These are phyloP conservation scores for Brasilioporus rufonigricans DNA, from an alignment of 768 basidiomycete species.

Conservation along the genomic window DNA sequence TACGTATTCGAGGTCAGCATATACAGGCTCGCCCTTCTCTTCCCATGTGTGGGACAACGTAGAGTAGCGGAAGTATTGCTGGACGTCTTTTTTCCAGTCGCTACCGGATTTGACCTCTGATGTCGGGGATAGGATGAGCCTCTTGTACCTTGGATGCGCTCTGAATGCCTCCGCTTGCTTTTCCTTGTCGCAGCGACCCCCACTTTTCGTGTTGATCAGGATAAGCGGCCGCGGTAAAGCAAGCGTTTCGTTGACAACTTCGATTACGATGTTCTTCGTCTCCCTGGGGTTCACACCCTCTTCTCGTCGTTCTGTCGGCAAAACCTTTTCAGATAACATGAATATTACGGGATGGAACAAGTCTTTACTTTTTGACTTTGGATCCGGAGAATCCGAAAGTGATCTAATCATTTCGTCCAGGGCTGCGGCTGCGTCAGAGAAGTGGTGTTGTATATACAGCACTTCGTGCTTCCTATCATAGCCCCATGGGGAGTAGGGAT, in stretches of 20 bases:
- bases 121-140: constrained; percentile 8
- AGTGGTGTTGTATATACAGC: background rate
- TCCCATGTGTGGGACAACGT: constrained; percentile 25
- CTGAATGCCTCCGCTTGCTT: constrained; percentile 8
- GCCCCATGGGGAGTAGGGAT: constrained; percentile 16
- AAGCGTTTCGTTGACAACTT: background rate
- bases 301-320: constrained; percentile 5
- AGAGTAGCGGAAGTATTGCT: constrained; percentile 15
- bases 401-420: constrained; percentile 2
- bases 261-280: background rate
- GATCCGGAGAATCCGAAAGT: constrained; percentile 1
- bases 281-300: constrained; percentile 3
- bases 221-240: constrained; percentile 6
- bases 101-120: background rate
- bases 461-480: constrained; percentile 14
- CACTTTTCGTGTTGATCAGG: constrained; percentile 15
- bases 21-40: constrained; percentile 4
- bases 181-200: constrained; percentile 11
- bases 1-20: background rate
- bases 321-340: background rate
- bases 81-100: background rate
- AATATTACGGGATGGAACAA: background rate
- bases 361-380: constrained; percentile 2
- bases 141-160: constrained; percentile 12
- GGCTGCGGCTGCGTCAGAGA: constrained; percentile 16